Base-by-base conservation (phyloP, 179 eudicot genomes). In the Silene noctiflora region DNA sequence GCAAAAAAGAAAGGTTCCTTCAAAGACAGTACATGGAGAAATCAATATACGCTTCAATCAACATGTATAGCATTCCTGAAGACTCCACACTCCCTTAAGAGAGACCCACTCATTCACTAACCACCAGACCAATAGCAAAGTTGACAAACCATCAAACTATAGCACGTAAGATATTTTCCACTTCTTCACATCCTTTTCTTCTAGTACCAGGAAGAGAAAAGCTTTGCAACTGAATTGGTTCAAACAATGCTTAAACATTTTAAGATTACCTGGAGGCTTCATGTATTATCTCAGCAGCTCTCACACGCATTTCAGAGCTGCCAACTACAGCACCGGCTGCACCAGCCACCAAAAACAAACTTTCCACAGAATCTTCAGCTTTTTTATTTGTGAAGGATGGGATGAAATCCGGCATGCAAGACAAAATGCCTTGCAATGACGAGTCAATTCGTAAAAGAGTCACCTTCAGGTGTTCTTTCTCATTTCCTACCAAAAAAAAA, bases 381-480 rank as follows among this genome's bases (percentile, higher is more conserved):
- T 81, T 81, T 78, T 82, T 87, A 71, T 90, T 83, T 75, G 77
- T 48, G 81, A 80, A 85, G 71, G 91, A 83, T 19, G 95, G 97
- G 74, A 69, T 84, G 81, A 95, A 91, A 85, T 95, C 99, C 58
- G 99, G 99, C 88, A 95, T 87, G 88, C 99, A 95, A 79, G 99
- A 95, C 77, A 90, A 84, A 77, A 95, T 91, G 75, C 99, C 98
- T 88, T 95, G 98, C 82, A 95, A 83, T 72, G 98, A 87, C 78
- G 99, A 91, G 82, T 93, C 96, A 76, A 95, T 77, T 71, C 96
- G 92, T 73, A 95, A 74, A 81, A 95, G 92, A 71, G 99, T 93
- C 88, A 95, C 98, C 81, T 93, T 93, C 77, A 95, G 88, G 86
- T 93, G 98, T 66, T 95, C 99, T 89, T 93, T 95, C 89, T 93